Evolutionary conservation across 2,329 filamentous ascomycete species (phyloP), one percentile per base, ranked within the genome.

Genomic region (Xylaria polymorpha): DNA sequence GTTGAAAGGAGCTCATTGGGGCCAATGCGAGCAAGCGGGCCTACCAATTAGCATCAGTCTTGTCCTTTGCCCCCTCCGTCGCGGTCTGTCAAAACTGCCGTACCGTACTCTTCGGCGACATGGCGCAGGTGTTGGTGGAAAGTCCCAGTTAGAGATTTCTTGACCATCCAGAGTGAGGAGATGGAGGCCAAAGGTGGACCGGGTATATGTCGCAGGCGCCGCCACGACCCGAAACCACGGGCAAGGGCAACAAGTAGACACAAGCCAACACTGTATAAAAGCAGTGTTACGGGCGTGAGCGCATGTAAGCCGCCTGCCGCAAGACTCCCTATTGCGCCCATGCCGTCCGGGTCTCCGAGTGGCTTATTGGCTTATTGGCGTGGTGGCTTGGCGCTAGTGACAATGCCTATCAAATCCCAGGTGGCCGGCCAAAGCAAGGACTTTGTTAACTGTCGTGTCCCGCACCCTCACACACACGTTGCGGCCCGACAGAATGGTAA

Each of bases 171-270:
- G 32, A 73, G 15, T 0, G 68, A 56, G 14, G 76, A 75, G 44
- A 75, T n/a, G 6, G 73, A 76, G n/a, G 74, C 73, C 10, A 74
- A 50, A 20, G 70, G 71, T 5, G 77, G 77, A 6, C 77, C 77
- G n/a, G 77, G 77, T 35, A 79, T 71, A 39, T 78, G 75, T 39
- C 76, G 72, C 35, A 79, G 63, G 2, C 77, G 74, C 39, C 73
- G 71, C 76, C 77, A 79, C 20, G 76, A 75, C 48, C 72, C 68
- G 25, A 75, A 50, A 2, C 46, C 18, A 41, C 56, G 60, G 43
- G 60, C 51, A 25, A 67, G 15, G 35, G 63, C 35, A 25, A 55
- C 41, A 32, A 65, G 18, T 18, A 74, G 39, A 29, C 64, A 56
- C 41, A 70, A 43, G 10, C 70, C 46, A 9, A 57, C 44, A 20